Evolutionary conservation across 768 basidiomycete genomes (phyloP).

Genomic region (Russula sp.): DNA sequence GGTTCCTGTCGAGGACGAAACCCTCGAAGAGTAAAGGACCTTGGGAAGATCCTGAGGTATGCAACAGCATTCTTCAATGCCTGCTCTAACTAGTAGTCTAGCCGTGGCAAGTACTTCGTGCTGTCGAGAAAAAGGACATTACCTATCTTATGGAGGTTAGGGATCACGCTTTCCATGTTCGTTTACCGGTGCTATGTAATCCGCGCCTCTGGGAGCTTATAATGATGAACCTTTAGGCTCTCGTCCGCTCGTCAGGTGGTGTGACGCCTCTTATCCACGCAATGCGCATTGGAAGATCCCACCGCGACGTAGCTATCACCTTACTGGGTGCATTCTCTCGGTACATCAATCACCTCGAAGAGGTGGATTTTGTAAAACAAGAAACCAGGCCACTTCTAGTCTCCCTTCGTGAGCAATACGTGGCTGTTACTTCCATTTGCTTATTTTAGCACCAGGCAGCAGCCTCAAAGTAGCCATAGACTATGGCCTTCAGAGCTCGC

Average conservation of each 20-base stretch:
- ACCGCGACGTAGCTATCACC: constrained; percentile 81
- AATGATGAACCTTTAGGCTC: constrained; percentile 45
- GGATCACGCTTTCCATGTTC: constrained; percentile 74
- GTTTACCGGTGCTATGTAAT: constrained; percentile 34
- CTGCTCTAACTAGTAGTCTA: constrained; percentile 30
- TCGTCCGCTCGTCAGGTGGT: constrained; percentile 82
- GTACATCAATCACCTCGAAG: constrained; percentile 85
- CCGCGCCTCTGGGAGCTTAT: neutral
- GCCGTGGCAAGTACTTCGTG: constrained; percentile 71
- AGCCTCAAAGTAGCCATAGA: constrained; percentile 93
- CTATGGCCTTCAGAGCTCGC: constrained; percentile 74
- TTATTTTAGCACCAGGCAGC: constrained; percentile 45
- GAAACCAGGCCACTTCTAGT: constrained; percentile 72
- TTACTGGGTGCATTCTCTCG: constrained; percentile 88
- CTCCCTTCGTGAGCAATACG: constrained; percentile 58
- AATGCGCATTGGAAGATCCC: constrained; percentile 71
- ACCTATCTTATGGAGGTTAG: constrained; percentile 80
- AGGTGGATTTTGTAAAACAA: constrained; percentile 65
- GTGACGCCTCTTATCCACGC: constrained; percentile 90
- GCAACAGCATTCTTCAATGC: neutral
- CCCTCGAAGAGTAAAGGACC: constrained; percentile 20
- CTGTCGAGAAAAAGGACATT: constrained; percentile 82
- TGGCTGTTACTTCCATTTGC: neutral
- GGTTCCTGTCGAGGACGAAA: constrained; percentile 30
- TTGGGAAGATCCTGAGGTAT: constrained; percentile 30